These are phyloP conservation scores for Rhynchospora tenuis DNA, from an alignment of 176 grass and related monocot genomes.

Conservation along the genomic window DNA sequence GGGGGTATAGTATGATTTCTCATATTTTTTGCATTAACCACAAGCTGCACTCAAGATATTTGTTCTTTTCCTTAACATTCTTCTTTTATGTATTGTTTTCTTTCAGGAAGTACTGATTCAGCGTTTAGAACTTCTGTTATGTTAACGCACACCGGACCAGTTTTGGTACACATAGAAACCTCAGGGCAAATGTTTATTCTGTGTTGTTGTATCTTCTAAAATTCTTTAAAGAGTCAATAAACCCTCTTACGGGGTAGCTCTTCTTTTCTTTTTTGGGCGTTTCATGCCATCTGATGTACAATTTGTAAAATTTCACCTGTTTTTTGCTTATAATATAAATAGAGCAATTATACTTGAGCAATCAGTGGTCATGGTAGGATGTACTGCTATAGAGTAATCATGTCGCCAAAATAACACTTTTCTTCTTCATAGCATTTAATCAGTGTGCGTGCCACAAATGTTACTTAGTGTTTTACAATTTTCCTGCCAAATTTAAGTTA, in stretches of 20 bases:
- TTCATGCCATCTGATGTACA: not conserved
- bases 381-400: no score
- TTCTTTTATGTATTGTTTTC: not conserved
- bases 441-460: not conserved
- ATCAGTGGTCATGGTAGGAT: not conserved
- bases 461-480: not conserved
- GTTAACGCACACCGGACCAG: not conserved
- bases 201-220: slow-evolving; percentile 11
- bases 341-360: not conserved
- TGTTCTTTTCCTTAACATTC: not conserved
- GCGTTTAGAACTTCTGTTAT: not conserved
- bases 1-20: not conserved
- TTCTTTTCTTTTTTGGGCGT: not conserved
- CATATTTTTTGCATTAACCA: not conserved
- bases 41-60: not conserved
- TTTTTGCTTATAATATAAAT: not conserved
- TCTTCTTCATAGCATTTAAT: not conserved
- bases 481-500: not conserved
- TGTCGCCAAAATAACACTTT: no score
- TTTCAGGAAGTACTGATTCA: slow-evolving; percentile 16
- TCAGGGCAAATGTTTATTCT: not conserved
- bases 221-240: slow-evolving; percentile 11
- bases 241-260: not conserved
- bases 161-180: slow-evolving; percentile 16
- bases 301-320: not conserved